phyloP scores from a whole-genome alignment of 179 eudicot genomes.

The Gypsophila paniculata region DNA sequence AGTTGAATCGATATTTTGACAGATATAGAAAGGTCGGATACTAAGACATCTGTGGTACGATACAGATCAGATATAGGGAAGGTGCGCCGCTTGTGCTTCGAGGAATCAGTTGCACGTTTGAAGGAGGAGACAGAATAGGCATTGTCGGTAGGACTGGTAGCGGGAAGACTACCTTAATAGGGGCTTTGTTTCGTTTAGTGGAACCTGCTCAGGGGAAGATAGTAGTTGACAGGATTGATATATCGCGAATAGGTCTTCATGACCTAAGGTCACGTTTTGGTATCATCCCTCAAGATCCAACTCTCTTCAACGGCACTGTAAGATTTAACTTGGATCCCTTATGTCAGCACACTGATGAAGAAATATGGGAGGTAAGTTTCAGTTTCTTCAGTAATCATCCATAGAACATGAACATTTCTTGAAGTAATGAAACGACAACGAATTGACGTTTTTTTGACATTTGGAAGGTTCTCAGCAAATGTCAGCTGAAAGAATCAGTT shows the following conservation, averaged over 20 bases:
- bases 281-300: constrained; percentile 74
- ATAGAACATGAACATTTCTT: not conserved
- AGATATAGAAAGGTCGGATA: not conserved
- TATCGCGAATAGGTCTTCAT: constrained; percentile 58
- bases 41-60: not conserved
- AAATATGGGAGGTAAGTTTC: constrained; percentile 61
- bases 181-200: constrained; percentile 71
- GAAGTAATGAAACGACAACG: not conserved
- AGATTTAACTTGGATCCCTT: constrained; percentile 67
- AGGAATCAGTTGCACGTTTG: constrained; percentile 63
- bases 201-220: constrained; percentile 62
- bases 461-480: constrained; percentile 28
- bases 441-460: not conserved
- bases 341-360: constrained; percentile 44
- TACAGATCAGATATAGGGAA: constrained; percentile 64
- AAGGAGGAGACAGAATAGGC: constrained; percentile 76
- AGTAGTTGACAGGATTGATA: constrained; percentile 59
- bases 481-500: constrained; percentile 51
- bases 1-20: not conserved
- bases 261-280: constrained; percentile 66
- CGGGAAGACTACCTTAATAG: constrained; percentile 70
- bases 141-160: constrained; percentile 86
- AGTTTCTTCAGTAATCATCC: not conserved
- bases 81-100: constrained; percentile 62
- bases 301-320: constrained; percentile 63